Evolutionary conservation across 768 basidiomycete genomes (phyloP).

Genomic region (Holtermanniella nyarrowii): DNA sequence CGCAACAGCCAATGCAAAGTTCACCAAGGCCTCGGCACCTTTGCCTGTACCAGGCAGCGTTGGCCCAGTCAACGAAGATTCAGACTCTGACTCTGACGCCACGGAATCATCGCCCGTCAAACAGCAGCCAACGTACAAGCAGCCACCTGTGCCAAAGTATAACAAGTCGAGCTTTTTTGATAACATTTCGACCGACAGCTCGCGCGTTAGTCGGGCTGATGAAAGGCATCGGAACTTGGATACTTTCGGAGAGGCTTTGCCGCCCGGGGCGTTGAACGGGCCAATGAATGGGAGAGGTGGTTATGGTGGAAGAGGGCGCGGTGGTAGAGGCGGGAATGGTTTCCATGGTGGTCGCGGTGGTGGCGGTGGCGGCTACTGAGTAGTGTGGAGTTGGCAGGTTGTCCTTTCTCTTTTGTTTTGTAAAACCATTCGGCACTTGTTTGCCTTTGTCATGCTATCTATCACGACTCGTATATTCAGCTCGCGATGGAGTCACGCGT

Average conservation of each 20-base stretch:
- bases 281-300: not conserved
- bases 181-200: slow-evolving; percentile 11
- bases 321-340: slow-evolving; percentile 6
- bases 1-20: slow-evolving; percentile 15
- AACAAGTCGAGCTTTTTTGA: slow-evolving; percentile 33
- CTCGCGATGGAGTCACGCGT: no score
- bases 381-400: no score
- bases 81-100: not conserved
- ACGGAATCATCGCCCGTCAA: no score
- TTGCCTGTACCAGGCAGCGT: not conserved
- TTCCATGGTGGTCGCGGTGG: slow-evolving; percentile 13
- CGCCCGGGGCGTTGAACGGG: not conserved
- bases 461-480: no score
- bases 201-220: slow-evolving; percentile 17
- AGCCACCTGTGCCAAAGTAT: slow-evolving; percentile 9
- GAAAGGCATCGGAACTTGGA: slow-evolving; percentile 31
- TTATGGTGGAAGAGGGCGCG: slow-evolving; percentile 3
- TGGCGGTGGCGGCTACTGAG: not conserved
- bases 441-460: no score
- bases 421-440: no score
- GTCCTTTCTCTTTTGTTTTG: no score
- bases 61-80: not conserved
- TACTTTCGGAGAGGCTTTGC: slow-evolving; percentile 34
- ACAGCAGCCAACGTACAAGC: not conserved
- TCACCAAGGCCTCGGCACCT: slow-evolving; percentile 10